Conservation (phyloP, 345 rosid genomes). For the Eucalyptus sp. region DNA sequence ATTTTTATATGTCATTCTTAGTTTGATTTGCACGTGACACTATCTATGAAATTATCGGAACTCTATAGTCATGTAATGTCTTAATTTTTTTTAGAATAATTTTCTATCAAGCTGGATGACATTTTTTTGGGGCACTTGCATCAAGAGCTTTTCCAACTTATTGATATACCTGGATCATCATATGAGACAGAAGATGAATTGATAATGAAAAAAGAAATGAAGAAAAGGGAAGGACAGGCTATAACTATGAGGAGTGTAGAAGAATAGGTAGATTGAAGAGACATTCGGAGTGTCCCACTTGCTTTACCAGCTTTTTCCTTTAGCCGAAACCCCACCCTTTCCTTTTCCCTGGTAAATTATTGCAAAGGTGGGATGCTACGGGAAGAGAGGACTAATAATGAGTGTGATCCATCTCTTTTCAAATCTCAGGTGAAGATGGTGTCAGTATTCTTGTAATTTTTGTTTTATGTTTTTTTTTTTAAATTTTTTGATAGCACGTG, state of each 20-base stretch:
- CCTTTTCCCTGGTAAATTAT: background rate
- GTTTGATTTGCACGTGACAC: background rate
- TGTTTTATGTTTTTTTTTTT: background rate
- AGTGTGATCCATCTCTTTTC: background rate
- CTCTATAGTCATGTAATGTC: background rate
- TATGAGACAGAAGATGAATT: background rate
- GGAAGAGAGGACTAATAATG: background rate
- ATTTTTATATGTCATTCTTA: background rate
- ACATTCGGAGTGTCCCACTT: background rate
- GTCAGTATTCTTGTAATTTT: background rate
- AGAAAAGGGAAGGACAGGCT: background rate
- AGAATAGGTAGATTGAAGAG: background rate
- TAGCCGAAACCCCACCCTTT: background rate
- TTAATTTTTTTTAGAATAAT: background rate
- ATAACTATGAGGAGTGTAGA: background rate
- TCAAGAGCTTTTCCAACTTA: background rate
- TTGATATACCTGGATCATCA: background rate
- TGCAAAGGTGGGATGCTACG: background rate
- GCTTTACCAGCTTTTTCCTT: background rate
- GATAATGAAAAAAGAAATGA: background rate
- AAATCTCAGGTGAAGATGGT: background rate
- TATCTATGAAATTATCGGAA: background rate
- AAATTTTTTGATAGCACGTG: background rate
- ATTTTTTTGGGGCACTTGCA: background rate
- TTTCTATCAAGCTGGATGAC: background rate